Evolutionary conservation across 1,139 yeast species (phyloP).

Genomic region (Yamadazyma sp.): DNA sequence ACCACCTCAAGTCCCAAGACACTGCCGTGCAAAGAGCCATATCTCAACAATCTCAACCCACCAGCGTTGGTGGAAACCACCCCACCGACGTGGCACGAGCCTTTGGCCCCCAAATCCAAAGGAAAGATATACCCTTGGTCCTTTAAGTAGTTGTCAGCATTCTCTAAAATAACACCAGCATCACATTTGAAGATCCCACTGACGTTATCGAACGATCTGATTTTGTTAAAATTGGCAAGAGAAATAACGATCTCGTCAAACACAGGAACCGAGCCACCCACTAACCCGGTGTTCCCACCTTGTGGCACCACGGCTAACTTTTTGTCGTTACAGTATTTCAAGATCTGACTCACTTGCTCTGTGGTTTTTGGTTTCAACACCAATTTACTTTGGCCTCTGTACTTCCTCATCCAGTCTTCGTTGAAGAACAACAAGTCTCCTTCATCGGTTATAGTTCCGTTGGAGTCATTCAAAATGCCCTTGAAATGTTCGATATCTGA

Average conservation of each 20-base stretch:
- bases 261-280: slow-evolving; percentile 92
- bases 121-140: slow-evolving; percentile 91
- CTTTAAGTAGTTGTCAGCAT: slow-evolving; percentile 75
- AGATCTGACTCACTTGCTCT: slow-evolving; percentile 72
- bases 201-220: slow-evolving; percentile 77
- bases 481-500: slow-evolving; percentile 65
- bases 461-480: slow-evolving; percentile 48
- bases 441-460: slow-evolving; percentile 49
- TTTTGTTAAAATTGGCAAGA: slow-evolving; percentile 67
- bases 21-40: slow-evolving; percentile 91
- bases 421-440: slow-evolving; percentile 74
- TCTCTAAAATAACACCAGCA: slow-evolving; percentile 87
- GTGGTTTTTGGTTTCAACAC: slow-evolving; percentile 85
- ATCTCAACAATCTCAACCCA: slow-evolving; percentile 82
- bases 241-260: slow-evolving; percentile 87
- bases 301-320: slow-evolving; percentile 90
- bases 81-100: slow-evolving; percentile 96
- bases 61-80: slow-evolving; percentile 97
- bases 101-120: slow-evolving; percentile 93
- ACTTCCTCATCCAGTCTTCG: slow-evolving; percentile 97
- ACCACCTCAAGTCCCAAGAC: slow-evolving; percentile 93
- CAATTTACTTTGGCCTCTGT: slow-evolving; percentile 79
- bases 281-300: slow-evolving; percentile 96
- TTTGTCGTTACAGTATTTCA: slow-evolving; percentile 79
- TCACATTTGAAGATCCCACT: slow-evolving; percentile 88